Percentiles rank a stretch among this genome's conserved stretches.
These are phyloP conservation scores for Blastobotrys raffinosifermentans DNA, from an alignment of 1,139 yeast species.

Conservation along the genomic window DNA sequence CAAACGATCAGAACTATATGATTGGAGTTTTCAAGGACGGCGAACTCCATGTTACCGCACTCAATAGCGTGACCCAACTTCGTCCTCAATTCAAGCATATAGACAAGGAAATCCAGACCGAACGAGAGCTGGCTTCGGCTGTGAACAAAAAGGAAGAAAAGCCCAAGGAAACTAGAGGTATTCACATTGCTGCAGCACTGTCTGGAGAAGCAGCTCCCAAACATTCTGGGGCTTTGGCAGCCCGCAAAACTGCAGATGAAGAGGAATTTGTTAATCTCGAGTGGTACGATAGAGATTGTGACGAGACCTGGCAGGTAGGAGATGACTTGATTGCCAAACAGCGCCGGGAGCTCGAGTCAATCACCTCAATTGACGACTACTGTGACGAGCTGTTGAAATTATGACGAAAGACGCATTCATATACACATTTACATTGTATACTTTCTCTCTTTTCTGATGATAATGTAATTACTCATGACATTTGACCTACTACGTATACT, in stretches of 20 bases:
- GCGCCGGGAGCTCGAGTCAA: conserved; percentile 19
- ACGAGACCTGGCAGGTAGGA: conserved; percentile 33
- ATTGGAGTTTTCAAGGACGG: conserved; percentile 45
- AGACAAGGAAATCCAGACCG: conserved; percentile 34
- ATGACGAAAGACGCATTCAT: conserved; percentile 1
- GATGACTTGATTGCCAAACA: conserved; percentile 27
- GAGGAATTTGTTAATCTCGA: conserved; percentile 49
- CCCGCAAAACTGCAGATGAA: conserved; percentile 69
- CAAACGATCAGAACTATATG: conserved; percentile 48
- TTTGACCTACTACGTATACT: no score
- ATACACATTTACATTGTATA: conserved; percentile 1
- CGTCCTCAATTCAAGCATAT: conserved; percentile 78
- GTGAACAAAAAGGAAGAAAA: conserved; percentile 30
- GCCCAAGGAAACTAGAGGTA: conserved; percentile 50
- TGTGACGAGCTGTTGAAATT: conserved; percentile 14
- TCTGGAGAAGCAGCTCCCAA: conserved; percentile 54
- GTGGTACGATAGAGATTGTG: conserved; percentile 45
- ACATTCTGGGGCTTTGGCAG: conserved; percentile 73
- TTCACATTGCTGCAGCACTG: conserved; percentile 71
- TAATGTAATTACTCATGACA: no score
- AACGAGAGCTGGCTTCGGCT: conserved; percentile 32
- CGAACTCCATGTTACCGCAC: conserved; percentile 58
- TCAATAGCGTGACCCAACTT: conserved; percentile 66
- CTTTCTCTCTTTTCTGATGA: background rate
- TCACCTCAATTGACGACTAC: conserved; percentile 25